Evolutionary conservation across 768 basidiomycete genomes (phyloP), one percentile per base, ranked within the genome.

Genomic region (Hemileccinum rubropunctum): DNA sequence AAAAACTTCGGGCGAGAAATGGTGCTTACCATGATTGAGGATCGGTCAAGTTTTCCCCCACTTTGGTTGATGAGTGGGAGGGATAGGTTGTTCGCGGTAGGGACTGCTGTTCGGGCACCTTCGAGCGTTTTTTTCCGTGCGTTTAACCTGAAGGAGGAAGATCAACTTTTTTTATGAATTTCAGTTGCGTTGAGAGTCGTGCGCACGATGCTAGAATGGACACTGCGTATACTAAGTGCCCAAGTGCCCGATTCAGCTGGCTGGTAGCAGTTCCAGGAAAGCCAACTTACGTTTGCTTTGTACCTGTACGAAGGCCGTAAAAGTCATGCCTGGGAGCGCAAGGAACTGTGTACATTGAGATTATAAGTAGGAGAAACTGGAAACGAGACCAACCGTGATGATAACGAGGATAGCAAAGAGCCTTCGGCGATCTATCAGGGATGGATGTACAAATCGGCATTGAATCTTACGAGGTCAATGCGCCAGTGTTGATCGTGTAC

Each of bases 141-240:
- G 6, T 44, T 52, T 12, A 43, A 28, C 37, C 47, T 49, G 28
- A 7, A 21, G n/a, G n/a, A 3, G 13, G 9, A 6, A 6, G 23
- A 6, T 12, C 26, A 44, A 17, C 27, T 6, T 15, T 27, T n/a
- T 2, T 14, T 2, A 26, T 30, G 4, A 40, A 3, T 15, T 28
- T 23, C 23, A 23, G 6, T 6, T n/a, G 15, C 6, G 14, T 3
- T 8, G 45, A 35, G 1, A 37, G 26, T 8, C 1, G 37, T 18
- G 51, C 58, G 27, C 23, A 59, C 58, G 47, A 59, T 40, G 58
- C 54, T 12, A 52, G 37, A 11, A 52, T 39, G n/a, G 58, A 60
- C 34, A 60, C 37, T 1, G 54, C 58, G 23, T 59, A 57, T 14
- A 57, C 58, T 60, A 9, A 9, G 33, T n/a, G 27, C 3, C 26